Evolutionary conservation across 2,329 filamentous ascomycete species (phyloP).

Genomic region (Arthrobotrys sphaeroides): DNA sequence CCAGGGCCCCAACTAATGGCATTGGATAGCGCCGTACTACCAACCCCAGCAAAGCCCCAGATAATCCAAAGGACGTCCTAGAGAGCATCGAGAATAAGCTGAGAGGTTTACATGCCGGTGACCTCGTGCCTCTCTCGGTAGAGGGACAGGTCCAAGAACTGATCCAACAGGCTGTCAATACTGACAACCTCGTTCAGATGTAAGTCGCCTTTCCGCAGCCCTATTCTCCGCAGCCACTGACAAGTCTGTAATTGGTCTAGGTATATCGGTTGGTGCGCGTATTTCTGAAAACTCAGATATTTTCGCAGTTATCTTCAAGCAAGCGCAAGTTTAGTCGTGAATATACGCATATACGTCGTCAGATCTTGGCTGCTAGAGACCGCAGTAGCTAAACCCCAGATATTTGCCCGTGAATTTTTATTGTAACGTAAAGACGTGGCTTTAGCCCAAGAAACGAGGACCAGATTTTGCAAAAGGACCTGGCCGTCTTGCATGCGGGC

Average conservation of each 20-base stretch:
- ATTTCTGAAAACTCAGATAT: conserved; percentile 65
- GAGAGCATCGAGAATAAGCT: conserved; percentile 90
- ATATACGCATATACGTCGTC: too few species aligned
- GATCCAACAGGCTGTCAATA: conserved; percentile 84
- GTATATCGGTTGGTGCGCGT: conserved; percentile 83
- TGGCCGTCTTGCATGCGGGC: too few species aligned
- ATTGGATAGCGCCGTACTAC: conserved; percentile 63
- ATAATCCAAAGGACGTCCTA: conserved; percentile 80
- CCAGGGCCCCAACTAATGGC: background rate
- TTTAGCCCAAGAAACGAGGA: too few species aligned
- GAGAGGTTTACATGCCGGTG: conserved; percentile 80
- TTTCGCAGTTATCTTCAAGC: too few species aligned
- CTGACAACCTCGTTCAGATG: conserved; percentile 85
- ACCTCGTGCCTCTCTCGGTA: conserved; percentile 91
- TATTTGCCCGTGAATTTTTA: too few species aligned
- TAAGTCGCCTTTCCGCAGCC: conserved; percentile 65
- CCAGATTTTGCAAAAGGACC: too few species aligned
- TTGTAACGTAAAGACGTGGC: too few species aligned
- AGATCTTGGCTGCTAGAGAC: too few species aligned
- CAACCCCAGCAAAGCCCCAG: conserved; percentile 65
- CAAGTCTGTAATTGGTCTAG: background rate
- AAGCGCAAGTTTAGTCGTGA: too few species aligned
- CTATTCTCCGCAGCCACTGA: background rate
- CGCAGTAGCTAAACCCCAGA: too few species aligned
- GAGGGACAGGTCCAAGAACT: conserved; percentile 98